Conservation (phyloP, 768 basidiomycete species). For the Pleurotus tuoliensis region DNA sequence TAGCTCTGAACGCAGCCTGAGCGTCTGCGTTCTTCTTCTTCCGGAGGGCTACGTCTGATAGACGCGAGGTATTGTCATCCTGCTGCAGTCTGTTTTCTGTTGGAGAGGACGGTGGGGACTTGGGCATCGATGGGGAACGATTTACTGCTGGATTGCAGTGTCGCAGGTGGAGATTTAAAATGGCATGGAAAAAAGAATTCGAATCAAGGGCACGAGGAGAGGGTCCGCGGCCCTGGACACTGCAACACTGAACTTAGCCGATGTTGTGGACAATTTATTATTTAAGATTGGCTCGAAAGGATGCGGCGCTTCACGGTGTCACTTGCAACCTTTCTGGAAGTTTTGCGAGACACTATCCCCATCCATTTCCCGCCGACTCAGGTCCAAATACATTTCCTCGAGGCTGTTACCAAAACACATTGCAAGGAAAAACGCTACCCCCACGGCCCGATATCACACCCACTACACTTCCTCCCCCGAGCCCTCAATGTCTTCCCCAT, state of each 20-base stretch:
- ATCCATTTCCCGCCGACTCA: conserved; percentile 19
- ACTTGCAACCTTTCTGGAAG: conserved; percentile 41
- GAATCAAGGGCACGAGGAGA: conserved; percentile 67
- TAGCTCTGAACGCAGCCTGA: conserved; percentile 79
- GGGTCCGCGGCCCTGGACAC: conserved; percentile 51
- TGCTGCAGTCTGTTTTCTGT: conserved; percentile 29
- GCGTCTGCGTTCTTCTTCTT: conserved; percentile 92
- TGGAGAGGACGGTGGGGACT: conserved; percentile 30
- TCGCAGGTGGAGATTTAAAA: conserved; percentile 44
- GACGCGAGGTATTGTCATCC: conserved; percentile 34
- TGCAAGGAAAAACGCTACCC: neutral
- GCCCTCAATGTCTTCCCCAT: conserved; percentile 49
- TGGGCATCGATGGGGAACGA: conserved; percentile 33
- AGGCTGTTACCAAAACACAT: neutral
- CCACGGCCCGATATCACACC: conserved; percentile 13
- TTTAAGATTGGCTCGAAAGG: conserved; percentile 49
- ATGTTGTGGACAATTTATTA: conserved; percentile 49
- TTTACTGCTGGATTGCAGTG: conserved; percentile 24
- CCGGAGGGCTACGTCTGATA: conserved; percentile 67
- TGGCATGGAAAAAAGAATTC: conserved; percentile 64
- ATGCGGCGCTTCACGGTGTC: conserved; percentile 42
- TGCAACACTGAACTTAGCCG: conserved; percentile 37
- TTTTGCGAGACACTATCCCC: conserved; percentile 34
- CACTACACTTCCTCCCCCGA: conserved; percentile 24
- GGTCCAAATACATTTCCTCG: conserved; percentile 4